phyloP scores from a whole-genome alignment of 257 asterid genomes.

The Avicennia marina region DNA sequence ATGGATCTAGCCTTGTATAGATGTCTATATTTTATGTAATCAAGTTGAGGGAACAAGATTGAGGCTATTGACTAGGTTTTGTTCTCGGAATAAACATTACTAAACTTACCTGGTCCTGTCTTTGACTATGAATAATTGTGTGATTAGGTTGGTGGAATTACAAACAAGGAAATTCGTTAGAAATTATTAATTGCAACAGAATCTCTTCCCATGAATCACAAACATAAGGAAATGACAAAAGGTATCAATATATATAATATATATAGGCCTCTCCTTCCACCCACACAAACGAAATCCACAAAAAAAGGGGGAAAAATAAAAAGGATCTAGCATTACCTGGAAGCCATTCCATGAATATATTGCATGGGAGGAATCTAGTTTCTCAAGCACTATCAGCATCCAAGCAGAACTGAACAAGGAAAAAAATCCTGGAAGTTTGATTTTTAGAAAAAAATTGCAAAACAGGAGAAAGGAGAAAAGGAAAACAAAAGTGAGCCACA shows the following conservation, averaged over 20 bases:
- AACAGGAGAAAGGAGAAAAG: background rate
- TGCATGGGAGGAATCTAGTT: background rate
- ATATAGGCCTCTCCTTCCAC: constrained; percentile 8
- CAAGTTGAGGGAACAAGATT: constrained; percentile 22
- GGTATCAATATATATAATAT: constrained; percentile 2
- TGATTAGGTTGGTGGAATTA: background rate
- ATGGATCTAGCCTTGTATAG: constrained; percentile 25
- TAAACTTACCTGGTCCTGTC: background rate
- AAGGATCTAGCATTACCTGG: too few relatives aligned
- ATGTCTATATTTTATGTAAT: background rate
- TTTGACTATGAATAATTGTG: constrained; percentile 10
- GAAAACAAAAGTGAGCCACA: constrained; percentile 34
- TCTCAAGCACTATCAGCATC: background rate
- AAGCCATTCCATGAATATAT: too few relatives aligned
- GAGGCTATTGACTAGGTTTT: constrained; percentile 31
- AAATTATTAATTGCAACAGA: constrained; percentile 29
- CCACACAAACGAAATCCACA: constrained; percentile 31
- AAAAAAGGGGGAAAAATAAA: constrained; percentile 16
- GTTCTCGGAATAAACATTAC: constrained; percentile 17
- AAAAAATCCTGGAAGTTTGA: background rate
- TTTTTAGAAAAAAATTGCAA: background rate
- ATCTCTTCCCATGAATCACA: constrained; percentile 31
- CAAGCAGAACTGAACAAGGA: constrained; percentile 7
- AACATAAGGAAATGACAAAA: constrained; percentile 34
- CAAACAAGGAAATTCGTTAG: constrained; percentile 13